These are phyloP conservation scores for Aspergillus pseudoviridinutans DNA, from an alignment of 2,329 filamentous ascomycete species.

Conservation along the genomic window DNA sequence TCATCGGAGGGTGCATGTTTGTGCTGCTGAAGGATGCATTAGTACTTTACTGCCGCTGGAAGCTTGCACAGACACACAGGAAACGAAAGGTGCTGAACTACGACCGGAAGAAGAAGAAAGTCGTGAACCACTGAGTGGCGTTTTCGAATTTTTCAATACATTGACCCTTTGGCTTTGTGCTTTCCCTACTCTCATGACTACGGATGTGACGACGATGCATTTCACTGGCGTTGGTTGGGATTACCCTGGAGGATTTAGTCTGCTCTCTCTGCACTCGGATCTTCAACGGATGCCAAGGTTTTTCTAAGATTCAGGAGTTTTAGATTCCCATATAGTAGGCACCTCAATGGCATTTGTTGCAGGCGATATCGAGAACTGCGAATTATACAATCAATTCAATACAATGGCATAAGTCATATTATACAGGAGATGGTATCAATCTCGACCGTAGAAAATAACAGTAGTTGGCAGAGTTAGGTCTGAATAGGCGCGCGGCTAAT, in stretches of 20 bases:
- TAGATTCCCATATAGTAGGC: not conserved
- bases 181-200: slow-evolving; percentile 8
- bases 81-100: slow-evolving; percentile 46
- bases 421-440: not conserved
- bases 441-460: not conserved
- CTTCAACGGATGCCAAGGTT: not conserved
- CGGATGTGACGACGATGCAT: slow-evolving; percentile 19
- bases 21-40: slow-evolving; percentile 73
- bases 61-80: slow-evolving; percentile 44
- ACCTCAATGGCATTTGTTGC: not conserved
- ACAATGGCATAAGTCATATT: not conserved
- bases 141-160: not conserved
- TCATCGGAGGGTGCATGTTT: slow-evolving; percentile 84
- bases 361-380: not conserved
- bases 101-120: slow-evolving; percentile 39
- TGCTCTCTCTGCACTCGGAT: not conserved
- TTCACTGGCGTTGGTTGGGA: slow-evolving; percentile 16
- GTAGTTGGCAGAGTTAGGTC: not conserved
- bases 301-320: not conserved
- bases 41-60: slow-evolving; percentile 55
- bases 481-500: slow-evolving; percentile 13
- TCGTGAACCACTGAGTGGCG: slow-evolving; percentile 16
- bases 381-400: not conserved
- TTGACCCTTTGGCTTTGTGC: not conserved
- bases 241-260: slow-evolving; percentile 2